These are phyloP conservation scores for Colletotrichum sidae DNA, from an alignment of 2,329 filamentous ascomycete genomes.

Conservation along the genomic window DNA sequence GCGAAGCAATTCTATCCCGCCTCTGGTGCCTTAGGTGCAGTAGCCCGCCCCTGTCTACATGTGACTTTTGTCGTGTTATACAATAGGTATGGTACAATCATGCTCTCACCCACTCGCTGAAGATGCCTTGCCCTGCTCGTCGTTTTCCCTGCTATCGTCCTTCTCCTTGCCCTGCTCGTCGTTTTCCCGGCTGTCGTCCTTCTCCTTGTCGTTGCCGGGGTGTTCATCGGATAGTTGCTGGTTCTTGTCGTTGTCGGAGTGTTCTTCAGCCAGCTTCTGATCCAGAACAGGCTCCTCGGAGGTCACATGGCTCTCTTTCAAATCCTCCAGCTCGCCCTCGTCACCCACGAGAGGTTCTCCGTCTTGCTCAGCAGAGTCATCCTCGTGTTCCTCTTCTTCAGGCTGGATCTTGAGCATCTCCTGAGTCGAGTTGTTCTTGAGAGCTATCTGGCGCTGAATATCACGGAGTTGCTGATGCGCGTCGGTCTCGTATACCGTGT, in stretches of 20 bases:
- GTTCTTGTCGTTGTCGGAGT: neutral
- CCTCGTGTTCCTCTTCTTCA: slow-evolving; percentile 36
- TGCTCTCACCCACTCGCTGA: neutral
- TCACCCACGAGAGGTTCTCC: slow-evolving; percentile 48
- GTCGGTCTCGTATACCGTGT: slow-evolving; percentile 41
- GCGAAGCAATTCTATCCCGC: no score
- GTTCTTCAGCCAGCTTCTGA: neutral
- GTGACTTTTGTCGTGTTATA: no score
- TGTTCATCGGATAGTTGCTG: neutral
- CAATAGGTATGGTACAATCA: no score
- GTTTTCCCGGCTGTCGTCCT: no score
- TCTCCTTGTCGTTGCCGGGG: neutral
- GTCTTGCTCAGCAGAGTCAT: slow-evolving; percentile 28
- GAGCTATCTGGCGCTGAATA: slow-evolving; percentile 15
- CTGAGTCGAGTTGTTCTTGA: slow-evolving; percentile 35
- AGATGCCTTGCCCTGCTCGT: no score
- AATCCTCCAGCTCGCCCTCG: slow-evolving; percentile 16
- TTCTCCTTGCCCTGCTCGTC: neutral
- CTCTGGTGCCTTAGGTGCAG: no score
- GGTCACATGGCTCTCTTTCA: slow-evolving; percentile 8
- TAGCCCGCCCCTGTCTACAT: no score
- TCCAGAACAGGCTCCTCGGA: neutral
- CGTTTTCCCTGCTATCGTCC: no score
- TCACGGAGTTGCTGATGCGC: slow-evolving; percentile 39
- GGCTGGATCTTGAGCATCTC: slow-evolving; percentile 46